Evolutionary conservation across 176 grass and related monocot genomes (phyloP).

Genomic region (Raddia distichophylla): DNA sequence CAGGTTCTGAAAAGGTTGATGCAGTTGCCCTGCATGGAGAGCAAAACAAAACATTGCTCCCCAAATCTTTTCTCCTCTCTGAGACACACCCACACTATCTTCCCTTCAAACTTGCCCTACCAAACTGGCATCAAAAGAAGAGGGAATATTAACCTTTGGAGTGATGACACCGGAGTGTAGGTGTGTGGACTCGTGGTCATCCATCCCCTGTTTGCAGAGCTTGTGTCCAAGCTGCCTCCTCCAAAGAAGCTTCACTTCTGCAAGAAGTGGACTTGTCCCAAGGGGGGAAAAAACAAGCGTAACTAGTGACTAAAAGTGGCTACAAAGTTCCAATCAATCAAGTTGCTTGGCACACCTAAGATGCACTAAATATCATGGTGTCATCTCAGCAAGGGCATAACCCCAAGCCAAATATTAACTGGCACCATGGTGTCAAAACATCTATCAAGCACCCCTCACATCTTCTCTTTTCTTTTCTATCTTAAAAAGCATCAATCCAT

Average conservation of each 20-base stretch:
- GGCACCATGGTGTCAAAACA: slow-evolving; percentile 48
- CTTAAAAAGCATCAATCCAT: slow-evolving; percentile 53
- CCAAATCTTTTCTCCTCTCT: not conserved
- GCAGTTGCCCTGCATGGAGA: slow-evolving; percentile 28
- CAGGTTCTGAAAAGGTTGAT: slow-evolving; percentile 48
- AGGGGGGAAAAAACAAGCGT: not conserved
- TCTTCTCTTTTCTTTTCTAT: slow-evolving; percentile 37
- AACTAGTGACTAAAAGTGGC: slow-evolving; percentile 43
- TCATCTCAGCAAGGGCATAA: slow-evolving; percentile 48
- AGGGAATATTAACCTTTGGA: slow-evolving; percentile 92
- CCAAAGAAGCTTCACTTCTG: slow-evolving; percentile 84
- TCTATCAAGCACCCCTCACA: slow-evolving; percentile 61
- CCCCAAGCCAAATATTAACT: not conserved
- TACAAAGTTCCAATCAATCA: slow-evolving; percentile 46
- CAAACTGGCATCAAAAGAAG: slow-evolving; percentile 80
- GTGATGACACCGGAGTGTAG: slow-evolving; percentile 52
- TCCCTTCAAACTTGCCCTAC: slow-evolving; percentile 47
- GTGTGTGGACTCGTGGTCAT: slow-evolving; percentile 39
- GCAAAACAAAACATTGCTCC: slow-evolving; percentile 50
- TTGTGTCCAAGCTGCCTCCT: slow-evolving; percentile 56
- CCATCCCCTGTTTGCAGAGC: slow-evolving; percentile 60
- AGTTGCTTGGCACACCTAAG: slow-evolving; percentile 22
- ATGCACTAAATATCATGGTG: slow-evolving; percentile 54
- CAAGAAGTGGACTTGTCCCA: slow-evolving; percentile 38
- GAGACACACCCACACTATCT: slow-evolving; percentile 4